Conservation (phyloP, 2,329 filamentous ascomycete species). For the Neonectria magnoliae region DNA sequence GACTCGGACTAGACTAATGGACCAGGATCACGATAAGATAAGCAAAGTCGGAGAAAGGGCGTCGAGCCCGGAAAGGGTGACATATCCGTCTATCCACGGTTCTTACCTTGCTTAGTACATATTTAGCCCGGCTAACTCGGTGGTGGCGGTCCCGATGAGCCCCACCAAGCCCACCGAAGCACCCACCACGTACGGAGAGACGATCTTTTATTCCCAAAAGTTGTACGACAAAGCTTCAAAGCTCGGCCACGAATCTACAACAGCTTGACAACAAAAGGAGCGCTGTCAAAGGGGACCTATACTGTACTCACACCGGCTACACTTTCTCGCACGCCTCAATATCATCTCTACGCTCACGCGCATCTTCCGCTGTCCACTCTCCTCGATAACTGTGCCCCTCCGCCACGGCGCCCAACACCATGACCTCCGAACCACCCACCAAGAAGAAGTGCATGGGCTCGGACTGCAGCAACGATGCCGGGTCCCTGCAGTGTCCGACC, state of each 20-base stretch:
- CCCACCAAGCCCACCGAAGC: slow-evolving; percentile 26
- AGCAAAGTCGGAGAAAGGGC: neutral
- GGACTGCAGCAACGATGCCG: slow-evolving; percentile 88
- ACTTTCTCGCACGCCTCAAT: neutral
- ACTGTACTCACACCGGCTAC: neutral
- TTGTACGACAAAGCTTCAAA: slow-evolving; percentile 24
- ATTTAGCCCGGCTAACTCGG: slow-evolving; percentile 1
- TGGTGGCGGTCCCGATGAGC: slow-evolving; percentile 7
- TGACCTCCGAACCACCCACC: slow-evolving; percentile 60
- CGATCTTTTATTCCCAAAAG: slow-evolving; percentile 38
- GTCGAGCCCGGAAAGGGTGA: neutral
- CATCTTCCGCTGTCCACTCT: neutral
- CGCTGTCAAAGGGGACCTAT: neutral
- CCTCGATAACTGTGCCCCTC: neutral
- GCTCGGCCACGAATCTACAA: neutral
- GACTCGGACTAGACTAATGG: neutral
- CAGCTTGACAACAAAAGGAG: neutral
- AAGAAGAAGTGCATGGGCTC: slow-evolving; percentile 81
- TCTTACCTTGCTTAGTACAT: slow-evolving; percentile 5
- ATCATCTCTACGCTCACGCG: neutral
- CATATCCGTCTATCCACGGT: neutral
- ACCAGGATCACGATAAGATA: slow-evolving; percentile 15
- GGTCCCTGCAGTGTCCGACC: slow-evolving; percentile 89
- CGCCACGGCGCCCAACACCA: slow-evolving; percentile 42
- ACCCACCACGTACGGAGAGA: slow-evolving; percentile 24